Evolutionary conservation across 2,329 filamentous ascomycete species (phyloP).

Genomic region (Karstenula rhodostoma): DNA sequence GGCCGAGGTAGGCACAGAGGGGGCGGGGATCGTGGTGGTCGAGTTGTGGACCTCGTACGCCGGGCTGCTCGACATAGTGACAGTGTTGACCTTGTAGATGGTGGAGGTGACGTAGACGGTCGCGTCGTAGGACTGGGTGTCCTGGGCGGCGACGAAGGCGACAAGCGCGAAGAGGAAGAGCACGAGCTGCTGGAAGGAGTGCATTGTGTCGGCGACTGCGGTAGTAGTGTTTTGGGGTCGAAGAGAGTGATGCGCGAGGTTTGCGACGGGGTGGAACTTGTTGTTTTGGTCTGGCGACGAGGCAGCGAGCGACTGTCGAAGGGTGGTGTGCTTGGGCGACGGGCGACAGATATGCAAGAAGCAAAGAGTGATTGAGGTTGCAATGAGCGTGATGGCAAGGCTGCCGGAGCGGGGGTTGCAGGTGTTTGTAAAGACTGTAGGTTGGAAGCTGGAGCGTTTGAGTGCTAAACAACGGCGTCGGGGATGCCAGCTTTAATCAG

Average conservation of each 20-base stretch:
- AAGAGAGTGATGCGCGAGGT: slow-evolving; percentile 4
- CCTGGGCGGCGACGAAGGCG: slow-evolving; percentile 40
- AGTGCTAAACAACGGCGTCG: slow-evolving; percentile 30
- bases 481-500: slow-evolving; percentile 31
- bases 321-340: slow-evolving; percentile 1
- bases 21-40: slow-evolving; percentile 42
- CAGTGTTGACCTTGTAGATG: slow-evolving; percentile 49
- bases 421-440: slow-evolving; percentile 25
- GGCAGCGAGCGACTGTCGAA: slow-evolving; percentile 6
- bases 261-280: slow-evolving; percentile 17
- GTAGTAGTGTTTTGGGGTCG: slow-evolving; percentile 5
- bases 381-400: slow-evolving; percentile 22
- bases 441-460: slow-evolving; percentile 33
- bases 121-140: slow-evolving; percentile 37
- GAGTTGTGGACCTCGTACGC: slow-evolving; percentile 39
- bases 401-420: slow-evolving; percentile 16
- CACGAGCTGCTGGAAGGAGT: slow-evolving; percentile 45
- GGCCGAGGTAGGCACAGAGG: slow-evolving; percentile 20
- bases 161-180: slow-evolving; percentile 46
- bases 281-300: slow-evolving; percentile 16
- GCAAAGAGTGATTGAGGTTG: slow-evolving; percentile 18
- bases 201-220: slow-evolving; percentile 38
- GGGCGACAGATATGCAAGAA: not conserved
- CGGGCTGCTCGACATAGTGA: slow-evolving; percentile 44
- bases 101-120: slow-evolving; percentile 50